Base-by-base conservation (phyloP, 192 early-diverging fungal species). In the Paraglomus occultum region DNA sequence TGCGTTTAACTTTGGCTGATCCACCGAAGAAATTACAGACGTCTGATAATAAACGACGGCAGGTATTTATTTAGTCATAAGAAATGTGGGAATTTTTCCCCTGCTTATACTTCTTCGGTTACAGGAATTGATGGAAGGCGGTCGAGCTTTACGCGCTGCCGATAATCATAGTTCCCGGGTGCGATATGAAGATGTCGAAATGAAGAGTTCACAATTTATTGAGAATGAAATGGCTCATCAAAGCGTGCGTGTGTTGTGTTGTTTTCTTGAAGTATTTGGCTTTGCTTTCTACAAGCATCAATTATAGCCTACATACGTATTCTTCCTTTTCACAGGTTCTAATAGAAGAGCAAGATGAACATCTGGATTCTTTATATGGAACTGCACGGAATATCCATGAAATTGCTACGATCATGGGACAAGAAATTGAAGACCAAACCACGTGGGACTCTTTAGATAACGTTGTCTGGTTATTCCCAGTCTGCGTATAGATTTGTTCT, bases 321-420 rank as follows among this genome's bases (percentile, higher is more conserved):
- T 15, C 50, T 17, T 40, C 1, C 17, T 51, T 8, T 55, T 17
- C 18, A 12, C 61, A 87, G 83, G 74, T 84, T 39, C 52, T 87
- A 46, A 74, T 87, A 67, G 75, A 81, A 67, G 83, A 87, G 45
- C 85, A 87, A 64, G 85, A 87, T 58, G 73, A 77, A 8, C 85
- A 87, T 52, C 46, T 87, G 64, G 83, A 87, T 43, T 65, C 71
- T n/a, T 80, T 87, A 17, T 77, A 78, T 71, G 78, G 79, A 51
- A 87, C 85, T 15, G 70, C 84, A 2, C 57, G 77, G 9, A 84
- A 87, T 57, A 75, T 87, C 61, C 77, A 83, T 40, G 85, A 82
- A n/a, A 87, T 84, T 74, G 85, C 85, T 17, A 67, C 75, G 2
- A 83, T 82, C 0, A 84, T 87, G 79, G 76, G 84, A 50, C 17